Percentiles rank a stretch among this genome's conserved stretches.
Conservation (phyloP, 2,329 filamentous ascomycete genomes). For the Claviceps lovelessii region DNA sequence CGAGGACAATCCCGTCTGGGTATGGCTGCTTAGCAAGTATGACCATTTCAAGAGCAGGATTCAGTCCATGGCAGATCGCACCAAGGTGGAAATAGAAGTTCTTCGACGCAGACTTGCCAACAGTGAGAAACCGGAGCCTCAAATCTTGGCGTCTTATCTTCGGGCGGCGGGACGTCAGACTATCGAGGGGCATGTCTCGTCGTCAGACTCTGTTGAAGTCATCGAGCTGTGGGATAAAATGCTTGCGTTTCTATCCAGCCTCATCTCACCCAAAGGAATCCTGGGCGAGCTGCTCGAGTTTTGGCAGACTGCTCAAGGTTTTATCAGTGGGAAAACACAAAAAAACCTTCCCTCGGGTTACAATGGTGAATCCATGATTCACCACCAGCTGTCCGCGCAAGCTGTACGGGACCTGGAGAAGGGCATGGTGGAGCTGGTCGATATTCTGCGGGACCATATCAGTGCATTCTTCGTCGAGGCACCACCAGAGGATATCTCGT, state of each 20-base stretch:
- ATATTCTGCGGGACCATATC: slow-evolving; percentile 65
- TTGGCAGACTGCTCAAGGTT: slow-evolving; percentile 83
- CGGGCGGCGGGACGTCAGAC: slow-evolving; percentile 56
- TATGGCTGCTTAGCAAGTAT: slow-evolving; percentile 83
- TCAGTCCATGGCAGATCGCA: slow-evolving; percentile 63
- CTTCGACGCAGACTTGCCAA: slow-evolving; percentile 66
- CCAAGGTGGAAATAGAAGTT: slow-evolving; percentile 84
- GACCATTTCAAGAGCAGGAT: slow-evolving; percentile 83
- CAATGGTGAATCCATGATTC: slow-evolving; percentile 64
- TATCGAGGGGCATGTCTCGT: slow-evolving; percentile 43
- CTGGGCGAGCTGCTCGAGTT: slow-evolving; percentile 85
- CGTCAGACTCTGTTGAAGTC: slow-evolving; percentile 66
- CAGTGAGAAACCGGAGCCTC: slow-evolving; percentile 54
- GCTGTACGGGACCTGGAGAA: slow-evolving; percentile 59
- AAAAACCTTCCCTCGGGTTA: slow-evolving; percentile 64
- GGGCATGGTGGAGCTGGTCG: slow-evolving; percentile 69
- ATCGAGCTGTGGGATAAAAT: slow-evolving; percentile 91
- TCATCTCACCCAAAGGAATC: slow-evolving; percentile 68
- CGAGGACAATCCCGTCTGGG: slow-evolving; percentile 90
- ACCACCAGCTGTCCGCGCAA: slow-evolving; percentile 64
- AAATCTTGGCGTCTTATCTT: slow-evolving; percentile 60
- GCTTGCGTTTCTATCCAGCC: slow-evolving; percentile 53
- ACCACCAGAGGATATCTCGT: slow-evolving; percentile 79
- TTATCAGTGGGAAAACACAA: slow-evolving; percentile 77
- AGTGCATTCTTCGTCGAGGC: slow-evolving; percentile 73